Conservation (phyloP, 305 asterid genomes). For the Fraxinus platypoda region DNA sequence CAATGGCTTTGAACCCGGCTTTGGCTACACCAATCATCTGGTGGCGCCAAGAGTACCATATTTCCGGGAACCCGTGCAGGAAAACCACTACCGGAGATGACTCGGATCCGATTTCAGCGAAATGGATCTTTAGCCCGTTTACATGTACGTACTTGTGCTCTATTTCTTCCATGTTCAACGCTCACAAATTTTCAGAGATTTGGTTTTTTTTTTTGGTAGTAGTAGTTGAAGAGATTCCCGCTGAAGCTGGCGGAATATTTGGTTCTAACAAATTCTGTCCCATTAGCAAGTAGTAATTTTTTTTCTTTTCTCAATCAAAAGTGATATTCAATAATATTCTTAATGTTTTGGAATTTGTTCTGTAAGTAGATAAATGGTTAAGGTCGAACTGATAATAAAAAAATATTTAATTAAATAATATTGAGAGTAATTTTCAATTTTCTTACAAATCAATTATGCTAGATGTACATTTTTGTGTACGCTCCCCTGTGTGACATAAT, state of each 20-base stretch:
- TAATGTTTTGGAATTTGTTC: no score
- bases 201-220: neutral
- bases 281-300: neutral
- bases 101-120: constrained; percentile 41
- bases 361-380: no score
- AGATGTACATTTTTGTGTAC: no score
- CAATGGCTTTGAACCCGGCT: constrained; percentile 49
- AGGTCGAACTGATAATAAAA: no score
- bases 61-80: constrained; percentile 62
- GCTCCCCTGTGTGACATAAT: no score
- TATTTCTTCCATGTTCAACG: constrained; percentile 38
- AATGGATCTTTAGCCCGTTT: constrained; percentile 45
- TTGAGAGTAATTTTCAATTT: no score
- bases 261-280: neutral
- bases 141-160: constrained; percentile 39
- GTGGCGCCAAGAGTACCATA: constrained; percentile 67
- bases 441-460: no score
- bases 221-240: neutral
- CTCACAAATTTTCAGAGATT: neutral
- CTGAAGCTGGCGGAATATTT: neutral
- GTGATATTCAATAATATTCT: no score
- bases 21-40: constrained; percentile 51
- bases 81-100: constrained; percentile 39
- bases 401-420: no score
- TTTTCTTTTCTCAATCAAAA: neutral